Conservation (phyloP, 345 rosid genomes). For the Acer campestre region DNA sequence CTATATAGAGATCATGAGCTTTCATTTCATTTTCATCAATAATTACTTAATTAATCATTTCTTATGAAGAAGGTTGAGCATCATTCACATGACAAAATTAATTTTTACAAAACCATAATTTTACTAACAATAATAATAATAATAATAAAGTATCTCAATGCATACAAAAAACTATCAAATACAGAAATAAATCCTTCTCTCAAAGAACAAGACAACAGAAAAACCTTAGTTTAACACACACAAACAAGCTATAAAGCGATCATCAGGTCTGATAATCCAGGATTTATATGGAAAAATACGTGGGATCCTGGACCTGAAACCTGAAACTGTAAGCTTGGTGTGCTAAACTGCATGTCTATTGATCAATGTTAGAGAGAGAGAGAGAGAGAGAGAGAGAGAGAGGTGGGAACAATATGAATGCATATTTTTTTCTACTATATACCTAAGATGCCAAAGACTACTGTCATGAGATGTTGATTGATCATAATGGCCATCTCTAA, state of each 20-base stretch:
- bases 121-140: background rate
- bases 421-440: background rate
- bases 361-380: background rate
- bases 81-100: background rate
- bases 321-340: no score
- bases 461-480: constrained; percentile 39
- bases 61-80: constrained; percentile 10
- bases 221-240: no score
- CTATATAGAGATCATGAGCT: background rate
- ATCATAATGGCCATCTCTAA: no score
- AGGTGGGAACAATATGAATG: background rate
- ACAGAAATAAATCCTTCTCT: background rate
- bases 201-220: background rate
- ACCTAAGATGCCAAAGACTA: constrained; percentile 78
- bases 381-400: background rate
- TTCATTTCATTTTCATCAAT: background rate
- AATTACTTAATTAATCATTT: background rate
- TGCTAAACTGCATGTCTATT: no score
- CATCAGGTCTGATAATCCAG: no score
- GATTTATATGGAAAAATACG: no score
- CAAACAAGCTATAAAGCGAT: no score
- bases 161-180: background rate
- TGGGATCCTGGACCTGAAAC: no score
- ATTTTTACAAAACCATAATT: no score
- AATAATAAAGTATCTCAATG: background rate